Evolutionary conservation across 192 early-diverging fungal genomes (phyloP).

Genomic region (Entomortierella parvispora): DNA sequence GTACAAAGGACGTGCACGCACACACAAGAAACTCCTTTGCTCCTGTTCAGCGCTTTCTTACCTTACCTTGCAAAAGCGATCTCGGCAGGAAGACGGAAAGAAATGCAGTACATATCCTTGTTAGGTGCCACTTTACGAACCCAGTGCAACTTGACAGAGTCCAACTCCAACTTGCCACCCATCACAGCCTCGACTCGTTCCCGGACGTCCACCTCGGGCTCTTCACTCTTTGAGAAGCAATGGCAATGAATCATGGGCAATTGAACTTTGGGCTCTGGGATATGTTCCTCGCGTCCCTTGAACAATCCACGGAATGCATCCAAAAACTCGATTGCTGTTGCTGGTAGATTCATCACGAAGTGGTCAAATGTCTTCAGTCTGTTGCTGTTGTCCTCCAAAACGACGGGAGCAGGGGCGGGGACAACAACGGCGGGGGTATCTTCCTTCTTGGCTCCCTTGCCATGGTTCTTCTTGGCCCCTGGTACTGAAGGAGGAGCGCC

Average conservation of each 20-base stretch:
- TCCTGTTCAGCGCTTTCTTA: slow-evolving; percentile 11
- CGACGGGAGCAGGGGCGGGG: slow-evolving; percentile 36
- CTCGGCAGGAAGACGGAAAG: slow-evolving; percentile 79
- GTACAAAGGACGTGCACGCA: too few species aligned
- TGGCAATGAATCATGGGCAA: slow-evolving; percentile 94
- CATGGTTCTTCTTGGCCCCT: slow-evolving; percentile 25
- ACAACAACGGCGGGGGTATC: slow-evolving; percentile 8
- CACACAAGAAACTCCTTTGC: too few species aligned
- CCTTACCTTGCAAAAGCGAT: slow-evolving; percentile 76
- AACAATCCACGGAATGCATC: slow-evolving; percentile 92
- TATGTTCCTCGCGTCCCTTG: slow-evolving; percentile 57
- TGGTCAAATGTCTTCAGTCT: slow-evolving; percentile 83
- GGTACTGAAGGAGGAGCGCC: slow-evolving; percentile 18
- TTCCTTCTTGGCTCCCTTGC: slow-evolving; percentile 31
- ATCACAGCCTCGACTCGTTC: slow-evolving; percentile 55
- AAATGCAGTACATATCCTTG: slow-evolving; percentile 98
- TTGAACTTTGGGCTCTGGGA: slow-evolving; percentile 50
- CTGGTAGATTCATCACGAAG: slow-evolving; percentile 99
- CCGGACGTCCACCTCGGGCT: slow-evolving; percentile 73
- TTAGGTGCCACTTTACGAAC: slow-evolving; percentile 98
- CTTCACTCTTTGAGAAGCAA: slow-evolving; percentile 89
- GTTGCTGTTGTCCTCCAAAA: slow-evolving; percentile 10
- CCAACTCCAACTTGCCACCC: slow-evolving; percentile 21
- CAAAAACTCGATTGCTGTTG: slow-evolving; percentile 95
- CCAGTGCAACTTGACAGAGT: slow-evolving; percentile 68